A percentile compares a stretch with the other conserved stretches of the same genome.
Evolutionary conservation across 208 protist species (phyloP).

Genomic region (Leishmania tarentolae): DNA sequence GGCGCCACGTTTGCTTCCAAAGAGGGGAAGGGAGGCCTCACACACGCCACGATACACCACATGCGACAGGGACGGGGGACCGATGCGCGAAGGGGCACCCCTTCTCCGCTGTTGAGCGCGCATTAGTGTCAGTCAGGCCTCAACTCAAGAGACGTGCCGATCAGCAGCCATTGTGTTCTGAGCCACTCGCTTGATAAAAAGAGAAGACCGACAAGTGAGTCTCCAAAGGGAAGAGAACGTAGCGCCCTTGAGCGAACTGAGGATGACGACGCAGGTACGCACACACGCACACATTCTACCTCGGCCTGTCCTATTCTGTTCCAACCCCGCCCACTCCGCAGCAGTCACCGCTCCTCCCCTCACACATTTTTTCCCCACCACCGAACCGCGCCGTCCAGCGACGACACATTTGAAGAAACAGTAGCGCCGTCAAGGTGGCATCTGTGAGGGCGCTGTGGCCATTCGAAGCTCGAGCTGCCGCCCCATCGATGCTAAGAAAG

Average conservation of each 20-base stretch:
- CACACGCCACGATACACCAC: not conserved
- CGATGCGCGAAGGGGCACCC: not conserved
- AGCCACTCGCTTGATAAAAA: not conserved
- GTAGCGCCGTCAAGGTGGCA: constrained; percentile 48
- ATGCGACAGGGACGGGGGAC: not conserved
- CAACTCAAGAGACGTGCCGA: not conserved
- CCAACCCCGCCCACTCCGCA: not conserved
- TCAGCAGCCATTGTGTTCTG: not conserved
- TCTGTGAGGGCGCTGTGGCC: constrained; percentile 58
- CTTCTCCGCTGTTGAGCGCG: not conserved
- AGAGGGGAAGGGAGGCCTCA: not conserved
- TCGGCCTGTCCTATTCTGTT: not conserved
- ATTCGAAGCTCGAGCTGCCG: constrained; percentile 21
- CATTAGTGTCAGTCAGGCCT: not conserved
- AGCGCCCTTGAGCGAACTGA: not conserved
- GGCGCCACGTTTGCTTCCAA: not conserved
- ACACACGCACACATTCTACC: not conserved
- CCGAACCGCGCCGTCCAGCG: constrained; percentile 11
- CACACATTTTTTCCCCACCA: not conserved
- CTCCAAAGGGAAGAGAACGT: not conserved
- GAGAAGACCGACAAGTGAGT: not conserved
- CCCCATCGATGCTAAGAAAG: constrained; percentile 43
- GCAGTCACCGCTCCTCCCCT: not conserved
- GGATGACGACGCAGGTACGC: not conserved
- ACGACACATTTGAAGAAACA: constrained; percentile 49